Evolutionary conservation across 1,139 yeast species (phyloP), one percentile per base, ranked within the genome.

Genomic region (Hyphopichia pseudoburtonii): DNA sequence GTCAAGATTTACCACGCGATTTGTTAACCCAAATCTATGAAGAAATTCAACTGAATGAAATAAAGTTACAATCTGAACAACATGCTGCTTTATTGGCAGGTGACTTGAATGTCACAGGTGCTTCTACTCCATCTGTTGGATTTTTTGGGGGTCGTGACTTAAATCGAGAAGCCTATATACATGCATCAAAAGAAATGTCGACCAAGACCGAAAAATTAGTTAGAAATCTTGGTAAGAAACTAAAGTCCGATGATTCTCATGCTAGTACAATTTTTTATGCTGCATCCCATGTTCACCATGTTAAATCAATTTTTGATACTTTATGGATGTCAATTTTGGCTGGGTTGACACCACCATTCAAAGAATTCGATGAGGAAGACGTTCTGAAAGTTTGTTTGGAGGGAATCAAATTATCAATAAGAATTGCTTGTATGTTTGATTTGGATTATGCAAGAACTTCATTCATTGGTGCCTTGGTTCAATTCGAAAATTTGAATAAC

Each of bases 281-380:
- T 4, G 78, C 96, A 0, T 82, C 92, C 3, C 92, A 86, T 56
- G 80, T 87, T 15, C 94, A 88, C 47, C 97, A 92, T 57, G 96
- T 90, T 17, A 85, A 79, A 53, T 92, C 97, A 1, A 87, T 94
- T 56, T 92, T 92, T 63, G 97, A 90, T 52, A 88, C 88, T 11
- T 70, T 87, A 34, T 94, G 99, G 99, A 89, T 92, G 97, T 88
- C 97, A 0, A 78, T 92, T 37, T 70, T 94, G 47, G 98, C 97
- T 5, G 97, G 96, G 0, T 72, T 94, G 37, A 88, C 97, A 0
- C 94, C 95, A 3, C 95, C 96, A 4, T 88, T 90, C 64, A 89
- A 86, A 56, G 96, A 87, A 43, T 82, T 84, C 43, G 94, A 87
- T 45, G 96, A 89, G 48, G 73, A 74, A 12, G 92, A 82, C 35